A percentile compares a stretch with the other conserved stretches of the same genome.
phyloP scores from a whole-genome alignment of 139 green algal genomes.

The Chlorella sp. region DNA sequence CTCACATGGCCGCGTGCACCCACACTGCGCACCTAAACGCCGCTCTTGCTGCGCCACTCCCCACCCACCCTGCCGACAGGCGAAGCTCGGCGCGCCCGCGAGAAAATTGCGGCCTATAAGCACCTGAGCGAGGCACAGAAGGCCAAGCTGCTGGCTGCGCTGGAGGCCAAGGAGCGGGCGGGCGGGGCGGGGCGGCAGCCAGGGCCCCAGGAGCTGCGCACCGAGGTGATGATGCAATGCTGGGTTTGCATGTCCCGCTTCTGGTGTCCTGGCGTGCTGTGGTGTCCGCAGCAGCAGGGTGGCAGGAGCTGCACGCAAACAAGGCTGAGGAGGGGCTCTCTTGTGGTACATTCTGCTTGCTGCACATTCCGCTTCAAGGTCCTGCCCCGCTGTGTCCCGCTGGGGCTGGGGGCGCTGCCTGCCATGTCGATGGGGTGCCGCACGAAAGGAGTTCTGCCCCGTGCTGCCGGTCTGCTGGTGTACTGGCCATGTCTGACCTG shows the following conservation, averaged over 20 bases:
- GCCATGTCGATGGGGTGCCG: too few species aligned
- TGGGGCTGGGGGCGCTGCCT: too few species aligned
- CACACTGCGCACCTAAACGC: too few species aligned
- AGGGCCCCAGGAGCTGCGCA: constrained; percentile 41
- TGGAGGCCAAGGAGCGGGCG: constrained; percentile 46
- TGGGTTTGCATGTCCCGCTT: too few species aligned
- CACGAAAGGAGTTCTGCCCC: too few species aligned
- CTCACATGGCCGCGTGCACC: too few species aligned
- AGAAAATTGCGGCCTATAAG: constrained; percentile 71
- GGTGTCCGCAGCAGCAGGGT: too few species aligned
- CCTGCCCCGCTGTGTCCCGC: too few species aligned
- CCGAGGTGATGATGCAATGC: constrained; percentile 29
- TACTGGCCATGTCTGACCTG: neutral
- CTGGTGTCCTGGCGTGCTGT: too few species aligned
- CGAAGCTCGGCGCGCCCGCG: constrained; percentile 35
- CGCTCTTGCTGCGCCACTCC: neutral
- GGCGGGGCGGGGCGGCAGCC: neutral
- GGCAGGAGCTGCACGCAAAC: too few species aligned
- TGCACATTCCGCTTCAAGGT: too few species aligned
- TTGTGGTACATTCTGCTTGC: neutral
- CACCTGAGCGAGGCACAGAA: constrained; percentile 79
- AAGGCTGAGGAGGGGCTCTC: too few species aligned
- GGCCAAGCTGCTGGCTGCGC: constrained; percentile 68
- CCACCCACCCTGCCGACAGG: constrained; percentile 6
- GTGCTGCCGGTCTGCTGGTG: constrained; percentile 35